These are phyloP conservation scores for Toxoplasma gondii DNA, from an alignment of 169 alveolate genomes.

Conservation along the genomic window DNA sequence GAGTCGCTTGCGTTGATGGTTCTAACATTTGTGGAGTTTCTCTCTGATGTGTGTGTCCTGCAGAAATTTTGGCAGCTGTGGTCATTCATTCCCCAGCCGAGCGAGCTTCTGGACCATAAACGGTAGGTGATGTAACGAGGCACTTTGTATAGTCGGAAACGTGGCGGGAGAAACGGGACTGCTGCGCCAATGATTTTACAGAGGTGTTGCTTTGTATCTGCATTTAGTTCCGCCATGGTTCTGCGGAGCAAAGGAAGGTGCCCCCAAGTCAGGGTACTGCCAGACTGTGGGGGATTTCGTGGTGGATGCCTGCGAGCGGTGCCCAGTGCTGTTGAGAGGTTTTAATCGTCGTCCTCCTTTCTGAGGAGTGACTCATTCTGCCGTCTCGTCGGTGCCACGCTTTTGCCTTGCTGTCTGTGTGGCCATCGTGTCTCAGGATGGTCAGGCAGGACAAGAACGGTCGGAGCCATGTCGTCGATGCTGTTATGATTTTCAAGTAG, in stretches of 20 bases:
- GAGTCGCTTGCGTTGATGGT: too few relatives aligned
- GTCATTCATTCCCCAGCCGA: slow-evolving; percentile 83
- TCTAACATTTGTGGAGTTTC: too few relatives aligned
- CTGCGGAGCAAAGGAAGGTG: neutral
- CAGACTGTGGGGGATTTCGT: too few relatives aligned
- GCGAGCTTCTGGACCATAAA: slow-evolving; percentile 78
- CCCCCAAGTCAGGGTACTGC: too few relatives aligned
- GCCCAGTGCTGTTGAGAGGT: too few relatives aligned
- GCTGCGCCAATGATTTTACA: neutral
- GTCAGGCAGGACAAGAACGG: slow-evolving; percentile 69
- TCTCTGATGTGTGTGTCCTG: neutral
- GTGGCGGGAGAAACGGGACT: too few relatives aligned
- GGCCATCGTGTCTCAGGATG: slow-evolving; percentile 52
- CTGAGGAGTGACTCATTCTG: too few relatives aligned
- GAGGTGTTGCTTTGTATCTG: neutral
- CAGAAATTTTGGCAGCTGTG: slow-evolving; percentile 84
- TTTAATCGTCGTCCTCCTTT: too few relatives aligned
- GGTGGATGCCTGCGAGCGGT: too few relatives aligned
- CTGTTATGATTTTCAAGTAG: slow-evolving; percentile 75
- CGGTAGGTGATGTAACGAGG: slow-evolving; percentile 29
- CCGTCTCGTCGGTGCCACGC: too few relatives aligned
- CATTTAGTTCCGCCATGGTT: neutral
- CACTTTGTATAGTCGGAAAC: too few relatives aligned
- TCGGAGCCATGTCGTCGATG: slow-evolving; percentile 72
- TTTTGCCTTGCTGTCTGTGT: too few relatives aligned